phyloP scores from a whole-genome alignment of 768 basidiomycete species.

The Lanmaoa rubissima region DNA sequence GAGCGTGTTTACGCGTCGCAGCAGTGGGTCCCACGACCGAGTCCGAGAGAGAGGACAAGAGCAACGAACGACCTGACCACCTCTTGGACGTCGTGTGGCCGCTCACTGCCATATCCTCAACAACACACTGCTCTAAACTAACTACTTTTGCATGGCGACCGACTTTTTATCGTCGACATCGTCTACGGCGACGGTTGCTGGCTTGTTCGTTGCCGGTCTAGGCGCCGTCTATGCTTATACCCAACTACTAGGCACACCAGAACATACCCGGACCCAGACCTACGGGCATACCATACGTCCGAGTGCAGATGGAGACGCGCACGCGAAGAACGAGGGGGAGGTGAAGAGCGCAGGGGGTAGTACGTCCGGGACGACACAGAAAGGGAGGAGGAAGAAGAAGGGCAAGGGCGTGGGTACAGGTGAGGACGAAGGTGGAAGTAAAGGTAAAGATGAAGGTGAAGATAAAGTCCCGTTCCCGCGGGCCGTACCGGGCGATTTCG shows the following conservation, averaged over 20 bases:
- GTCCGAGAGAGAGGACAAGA: not conserved
- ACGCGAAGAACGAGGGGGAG: not conserved
- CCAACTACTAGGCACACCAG: not conserved
- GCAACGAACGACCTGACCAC: not conserved
- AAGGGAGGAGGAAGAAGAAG: not conserved
- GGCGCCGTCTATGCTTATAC: constrained; percentile 20
- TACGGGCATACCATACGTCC: no score
- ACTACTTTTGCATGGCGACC: constrained; percentile 35
- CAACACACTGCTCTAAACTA: no score
- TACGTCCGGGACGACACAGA: not conserved
- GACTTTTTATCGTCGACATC: constrained; percentile 38
- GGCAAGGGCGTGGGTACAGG: not conserved
- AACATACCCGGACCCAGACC: not conserved
- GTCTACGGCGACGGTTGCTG: constrained; percentile 35
- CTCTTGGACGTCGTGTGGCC: not conserved
- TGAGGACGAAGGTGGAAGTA: rapidly evolving
- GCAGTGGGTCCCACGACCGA: not conserved
- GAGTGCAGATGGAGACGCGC: not conserved
- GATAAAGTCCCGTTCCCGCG: not conserved
- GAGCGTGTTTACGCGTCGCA: constrained; percentile 27
- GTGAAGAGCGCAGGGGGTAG: not conserved
- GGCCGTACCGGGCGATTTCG: constrained; percentile 17
- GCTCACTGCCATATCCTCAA: not conserved
- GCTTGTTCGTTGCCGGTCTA: constrained; percentile 17
- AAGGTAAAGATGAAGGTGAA: not conserved